Evolutionary conservation across 2,329 filamentous ascomycete species (phyloP), one percentile per base, ranked within the genome.

Genomic region (Alternaria ventricosa): DNA sequence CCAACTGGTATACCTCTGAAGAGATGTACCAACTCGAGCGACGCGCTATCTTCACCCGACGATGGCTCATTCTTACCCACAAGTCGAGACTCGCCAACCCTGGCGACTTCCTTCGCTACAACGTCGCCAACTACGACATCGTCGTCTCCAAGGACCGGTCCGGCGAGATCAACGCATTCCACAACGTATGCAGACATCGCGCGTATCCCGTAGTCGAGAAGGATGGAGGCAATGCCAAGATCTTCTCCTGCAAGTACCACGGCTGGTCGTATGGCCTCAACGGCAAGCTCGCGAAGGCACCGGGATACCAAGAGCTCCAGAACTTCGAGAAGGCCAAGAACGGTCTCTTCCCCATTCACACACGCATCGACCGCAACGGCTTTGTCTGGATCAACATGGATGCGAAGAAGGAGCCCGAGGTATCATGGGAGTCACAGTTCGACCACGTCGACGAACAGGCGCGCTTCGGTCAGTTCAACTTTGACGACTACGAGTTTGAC

Each of bases 31-130:
- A 82, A 33, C 76, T 86, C 5, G 84, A 87, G 69, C 78, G 79
- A 55, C 81, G 85, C 30, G 82, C 83, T 1, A 80, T 87, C 27
- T 85, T 86, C 71, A 88, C 86, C 43, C 82, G 82, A 68, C 84
- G 84, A 70, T 88, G 86, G 86, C 81, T 86, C 36, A 82, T 87
- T 46, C 83, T 84, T 25, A 88, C 87, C 57, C 82, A 88, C 81
- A 80, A 83, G 68, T 79, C 79, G 58, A 82, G 86, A 60, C 78
- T 88, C 45, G 74, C 75, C 61, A 84, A 87, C 53, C 69, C 81
- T 7, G 88, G 88, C 6, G 86, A 89, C 72, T 90, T 85, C 77
- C 80, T 88, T 27, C 83, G 84, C 20, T 89, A 82, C 47, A 76
- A 77, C 43, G 80, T 78, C 36, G 75, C 80, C 22, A 80, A 83